A percentile compares a stretch with the other conserved stretches of the same genome.
These are phyloP conservation scores for Lanmaoa rubissima DNA, from an alignment of 768 basidiomycete species.

Conservation along the genomic window DNA sequence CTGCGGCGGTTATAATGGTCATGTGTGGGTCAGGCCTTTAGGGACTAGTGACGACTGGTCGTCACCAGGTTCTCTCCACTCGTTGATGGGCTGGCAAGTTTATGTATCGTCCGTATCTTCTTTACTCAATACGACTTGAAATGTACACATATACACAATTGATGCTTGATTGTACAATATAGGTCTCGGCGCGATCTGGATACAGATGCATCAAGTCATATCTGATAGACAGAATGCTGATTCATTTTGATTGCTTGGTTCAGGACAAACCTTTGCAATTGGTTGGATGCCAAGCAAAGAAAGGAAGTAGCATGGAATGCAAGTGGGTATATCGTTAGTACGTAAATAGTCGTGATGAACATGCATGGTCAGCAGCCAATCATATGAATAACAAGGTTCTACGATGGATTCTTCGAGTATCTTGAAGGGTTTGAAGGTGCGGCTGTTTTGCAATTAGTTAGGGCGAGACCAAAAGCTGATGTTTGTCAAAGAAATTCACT, in stretches of 20 bases:
- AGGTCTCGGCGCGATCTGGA: neutral
- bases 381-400: conserved; percentile 18
- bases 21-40: too few species aligned
- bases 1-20: too few species aligned
- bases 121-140: neutral
- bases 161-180: neutral
- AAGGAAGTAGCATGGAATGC: neutral
- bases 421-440: conserved; percentile 28
- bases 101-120: neutral
- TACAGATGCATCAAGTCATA: neutral
- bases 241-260: neutral
- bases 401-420: conserved; percentile 29
- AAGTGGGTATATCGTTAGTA: conserved; percentile 32
- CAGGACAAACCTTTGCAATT: too few species aligned
- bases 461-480: neutral
- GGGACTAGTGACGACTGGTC: too few species aligned
- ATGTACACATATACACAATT: neutral
- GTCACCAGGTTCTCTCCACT: too few species aligned
- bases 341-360: conserved; percentile 28
- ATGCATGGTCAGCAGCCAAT: neutral
- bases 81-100: neutral
- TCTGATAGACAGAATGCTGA: neutral
- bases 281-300: neutral
- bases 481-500: conserved; percentile 15
- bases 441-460: neutral